Percentiles rank a stretch among this genome's conserved stretches.
Conservation (phyloP, 805 yeast genomes). For the Candida stauntonica region DNA sequence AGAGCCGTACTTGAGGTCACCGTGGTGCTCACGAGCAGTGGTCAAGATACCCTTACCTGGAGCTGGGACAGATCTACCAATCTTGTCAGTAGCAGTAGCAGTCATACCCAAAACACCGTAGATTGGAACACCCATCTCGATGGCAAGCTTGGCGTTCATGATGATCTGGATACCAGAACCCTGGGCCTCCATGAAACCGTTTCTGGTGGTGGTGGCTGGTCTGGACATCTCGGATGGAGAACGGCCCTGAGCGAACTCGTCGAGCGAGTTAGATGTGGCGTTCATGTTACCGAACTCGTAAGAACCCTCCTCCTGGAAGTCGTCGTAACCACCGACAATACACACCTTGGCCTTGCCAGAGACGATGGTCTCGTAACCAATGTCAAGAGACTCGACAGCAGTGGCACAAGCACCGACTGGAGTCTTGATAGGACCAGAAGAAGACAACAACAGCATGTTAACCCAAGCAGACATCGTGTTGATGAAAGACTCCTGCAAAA, state of each 20-base stretch:
- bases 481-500: constrained; percentile 96
- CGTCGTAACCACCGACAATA: constrained; percentile 98
- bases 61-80: constrained; percentile 98
- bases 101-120: constrained; percentile 92
- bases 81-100: constrained; percentile 97
- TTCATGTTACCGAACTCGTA: constrained; percentile 98
- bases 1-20: constrained; percentile 70
- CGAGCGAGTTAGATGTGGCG: constrained; percentile 88
- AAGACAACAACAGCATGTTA: constrained; percentile 92
- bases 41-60: constrained; percentile 99
- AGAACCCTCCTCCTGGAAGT: constrained; percentile 98
- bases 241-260: constrained; percentile 92
- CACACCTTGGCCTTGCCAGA: constrained; percentile 94
- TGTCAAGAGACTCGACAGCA: constrained; percentile 94
- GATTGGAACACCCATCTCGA: constrained; percentile 98
- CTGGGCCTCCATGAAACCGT: constrained; percentile 99
- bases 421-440: constrained; percentile 98
- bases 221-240: constrained; percentile 98
- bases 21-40: constrained; percentile 91
- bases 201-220: constrained; percentile 93
- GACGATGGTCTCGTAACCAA: constrained; percentile 90
- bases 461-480: constrained; percentile 99
- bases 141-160: constrained; percentile 91
- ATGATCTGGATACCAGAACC: constrained; percentile 98
- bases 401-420: constrained; percentile 99